Conservation (phyloP, 352 stramenopile genomes). For the Pythium guiyangense region DNA sequence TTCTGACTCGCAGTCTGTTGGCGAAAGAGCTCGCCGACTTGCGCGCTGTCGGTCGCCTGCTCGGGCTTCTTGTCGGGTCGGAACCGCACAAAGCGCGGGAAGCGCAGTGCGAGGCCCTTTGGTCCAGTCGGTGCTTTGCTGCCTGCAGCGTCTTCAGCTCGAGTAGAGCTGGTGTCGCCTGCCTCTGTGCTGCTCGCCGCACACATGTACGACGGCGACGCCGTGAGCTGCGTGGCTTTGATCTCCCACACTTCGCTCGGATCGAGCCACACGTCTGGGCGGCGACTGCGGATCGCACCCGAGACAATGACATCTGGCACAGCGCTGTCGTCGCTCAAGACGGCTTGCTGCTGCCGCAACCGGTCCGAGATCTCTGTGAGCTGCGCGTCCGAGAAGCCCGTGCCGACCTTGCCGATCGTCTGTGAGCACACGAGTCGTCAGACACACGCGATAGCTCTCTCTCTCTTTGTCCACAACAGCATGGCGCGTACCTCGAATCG, state of each 20-base stretch:
- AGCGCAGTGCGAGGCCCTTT: conserved; percentile 96
- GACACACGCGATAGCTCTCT: neutral
- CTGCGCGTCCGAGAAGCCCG: conserved; percentile 97
- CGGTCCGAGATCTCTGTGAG: conserved; percentile 67
- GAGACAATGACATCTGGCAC: conserved; percentile 55
- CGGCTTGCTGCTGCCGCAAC: conserved; percentile 27
- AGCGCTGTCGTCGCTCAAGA: conserved; percentile 30
- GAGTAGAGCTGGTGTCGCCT: conserved; percentile 5
- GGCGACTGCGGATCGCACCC: conserved; percentile 50
- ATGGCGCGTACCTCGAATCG: conserved; percentile 91
- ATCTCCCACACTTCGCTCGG: conserved; percentile 97
- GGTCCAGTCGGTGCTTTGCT: neutral
- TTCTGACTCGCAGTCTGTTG: conserved; percentile 29
- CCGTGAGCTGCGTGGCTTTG: conserved; percentile 96
- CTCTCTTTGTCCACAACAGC: neutral
- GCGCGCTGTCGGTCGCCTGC: conserved; percentile 93
- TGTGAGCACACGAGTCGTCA: conserved; percentile 5
- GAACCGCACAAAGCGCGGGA: conserved; percentile 97
- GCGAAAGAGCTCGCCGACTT: conserved; percentile 82
- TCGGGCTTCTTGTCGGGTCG: conserved; percentile 95
- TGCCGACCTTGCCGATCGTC: conserved; percentile 92
- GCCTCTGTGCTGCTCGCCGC: conserved; percentile 27
- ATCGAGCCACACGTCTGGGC: conserved; percentile 93
- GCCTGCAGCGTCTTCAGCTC: neutral
- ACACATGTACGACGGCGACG: conserved; percentile 94